Conservation (phyloP, 495 filamentous ascomycete species). For the Rostrohypoxylon terebratum region DNA sequence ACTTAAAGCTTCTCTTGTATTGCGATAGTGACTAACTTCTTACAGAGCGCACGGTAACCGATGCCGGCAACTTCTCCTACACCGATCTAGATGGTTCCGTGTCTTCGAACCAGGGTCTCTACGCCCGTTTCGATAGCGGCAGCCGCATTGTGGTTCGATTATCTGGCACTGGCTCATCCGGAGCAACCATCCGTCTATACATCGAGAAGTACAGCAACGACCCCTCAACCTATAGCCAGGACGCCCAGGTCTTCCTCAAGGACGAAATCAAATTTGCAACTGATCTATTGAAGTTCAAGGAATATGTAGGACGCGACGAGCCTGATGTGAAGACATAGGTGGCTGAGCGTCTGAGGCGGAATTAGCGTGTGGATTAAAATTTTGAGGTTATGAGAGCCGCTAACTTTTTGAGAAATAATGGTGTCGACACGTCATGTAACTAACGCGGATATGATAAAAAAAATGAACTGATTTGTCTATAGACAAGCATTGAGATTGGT, state of each 20-base stretch:
- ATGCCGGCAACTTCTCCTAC: conserved; percentile 96
- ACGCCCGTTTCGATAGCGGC: conserved; percentile 93
- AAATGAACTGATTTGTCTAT: background rate
- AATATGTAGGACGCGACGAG: conserved; percentile 88
- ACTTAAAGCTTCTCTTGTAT: background rate
- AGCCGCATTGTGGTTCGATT: conserved; percentile 93
- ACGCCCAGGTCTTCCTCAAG: conserved; percentile 94
- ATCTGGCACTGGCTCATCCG: conserved; percentile 93
- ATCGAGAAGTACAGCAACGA: conserved; percentile 90
- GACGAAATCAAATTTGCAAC: conserved; percentile 87
- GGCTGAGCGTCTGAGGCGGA: background rate
- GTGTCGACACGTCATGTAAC: background rate
- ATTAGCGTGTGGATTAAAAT: background rate
- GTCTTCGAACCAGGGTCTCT: conserved; percentile 94
- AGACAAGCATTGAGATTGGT: too few species aligned
- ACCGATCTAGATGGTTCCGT: conserved; percentile 96
- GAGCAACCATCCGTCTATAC: conserved; percentile 95
- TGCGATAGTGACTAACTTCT: conserved; percentile 13
- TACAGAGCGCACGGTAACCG: conserved; percentile 77
- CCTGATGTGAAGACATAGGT: conserved; percentile 92
- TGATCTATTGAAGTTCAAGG: conserved; percentile 86
- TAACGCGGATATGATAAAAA: background rate
- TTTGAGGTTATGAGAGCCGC: background rate
- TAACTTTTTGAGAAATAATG: background rate
- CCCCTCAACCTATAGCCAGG: conserved; percentile 74